phyloP scores from a whole-genome alignment of 2,329 filamentous ascomycete genomes.

The Aureobasidium sp. region DNA sequence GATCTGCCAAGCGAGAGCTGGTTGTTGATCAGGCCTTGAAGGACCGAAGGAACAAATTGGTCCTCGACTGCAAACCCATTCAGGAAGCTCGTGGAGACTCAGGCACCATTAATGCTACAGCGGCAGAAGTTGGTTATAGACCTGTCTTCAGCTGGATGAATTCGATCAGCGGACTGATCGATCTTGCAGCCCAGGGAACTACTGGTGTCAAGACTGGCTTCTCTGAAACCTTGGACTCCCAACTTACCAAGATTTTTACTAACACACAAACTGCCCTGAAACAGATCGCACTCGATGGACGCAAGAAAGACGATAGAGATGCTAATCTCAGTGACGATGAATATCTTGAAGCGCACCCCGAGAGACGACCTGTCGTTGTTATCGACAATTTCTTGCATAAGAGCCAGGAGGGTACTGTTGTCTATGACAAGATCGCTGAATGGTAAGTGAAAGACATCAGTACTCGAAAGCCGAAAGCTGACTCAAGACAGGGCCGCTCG shows the following conservation, averaged over 20 bases:
- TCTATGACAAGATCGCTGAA: conserved; percentile 56
- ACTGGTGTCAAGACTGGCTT: conserved; percentile 93
- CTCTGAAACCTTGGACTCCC: conserved; percentile 82
- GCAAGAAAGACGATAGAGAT: conserved; percentile 67
- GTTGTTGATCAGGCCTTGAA: conserved; percentile 77
- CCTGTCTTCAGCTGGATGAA: conserved; percentile 97
- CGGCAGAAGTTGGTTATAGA: conserved; percentile 75
- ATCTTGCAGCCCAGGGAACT: conserved; percentile 86
- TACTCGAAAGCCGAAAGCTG: neutral
- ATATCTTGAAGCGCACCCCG: conserved; percentile 82
- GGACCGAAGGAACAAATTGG: conserved; percentile 62
- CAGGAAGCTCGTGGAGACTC: conserved; percentile 85
- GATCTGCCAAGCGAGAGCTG: conserved; percentile 83
- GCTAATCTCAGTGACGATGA: conserved; percentile 68
- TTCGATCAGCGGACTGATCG: conserved; percentile 82
- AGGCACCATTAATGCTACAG: conserved; percentile 73
- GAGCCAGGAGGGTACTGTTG: conserved; percentile 40
- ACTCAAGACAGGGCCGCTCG: conserved; percentile 50
- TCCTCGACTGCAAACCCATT: conserved; percentile 89
- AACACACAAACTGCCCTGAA: conserved; percentile 75
- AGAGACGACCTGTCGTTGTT: conserved; percentile 72
- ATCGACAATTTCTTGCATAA: conserved; percentile 90
- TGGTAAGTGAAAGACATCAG: conserved; percentile 40
- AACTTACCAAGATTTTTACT: conserved; percentile 81
- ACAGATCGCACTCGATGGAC: conserved; percentile 61